Percentiles rank a stretch among this genome's conserved stretches.
These are phyloP conservation scores for Nicotiana tomentosiformis DNA, from an alignment of 257 asterid genomes.

Conservation along the genomic window DNA sequence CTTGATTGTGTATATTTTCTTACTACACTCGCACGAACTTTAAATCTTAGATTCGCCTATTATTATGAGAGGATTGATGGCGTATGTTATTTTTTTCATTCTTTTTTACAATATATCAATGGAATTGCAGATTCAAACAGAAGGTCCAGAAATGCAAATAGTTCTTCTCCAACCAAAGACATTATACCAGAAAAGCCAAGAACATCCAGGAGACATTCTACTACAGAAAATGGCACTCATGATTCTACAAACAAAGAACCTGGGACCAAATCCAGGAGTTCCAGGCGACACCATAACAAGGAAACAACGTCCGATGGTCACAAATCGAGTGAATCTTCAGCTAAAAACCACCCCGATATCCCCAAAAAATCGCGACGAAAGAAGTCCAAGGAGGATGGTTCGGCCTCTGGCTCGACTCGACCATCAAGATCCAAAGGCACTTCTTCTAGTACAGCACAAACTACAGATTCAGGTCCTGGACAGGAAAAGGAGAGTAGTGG, in stretches of 20 bases:
- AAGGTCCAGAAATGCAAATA: slow-evolving; percentile 18
- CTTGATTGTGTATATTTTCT: too few relatives aligned
- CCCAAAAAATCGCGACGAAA: slow-evolving; percentile 36
- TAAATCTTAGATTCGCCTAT: neutral
- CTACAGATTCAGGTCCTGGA: neutral
- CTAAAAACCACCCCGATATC: slow-evolving; percentile 32
- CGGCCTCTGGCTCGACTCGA: slow-evolving; percentile 8
- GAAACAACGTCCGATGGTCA: slow-evolving; percentile 31
- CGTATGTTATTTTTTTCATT: neutral
- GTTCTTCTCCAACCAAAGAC: slow-evolving; percentile 25
- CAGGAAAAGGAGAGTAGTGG: neutral
- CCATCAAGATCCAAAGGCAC: slow-evolving; percentile 22
- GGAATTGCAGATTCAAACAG: slow-evolving; percentile 20
- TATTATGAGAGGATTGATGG: neutral
- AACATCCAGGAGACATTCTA: slow-evolving; percentile 43
- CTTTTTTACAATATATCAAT: neutral
- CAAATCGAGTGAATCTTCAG: slow-evolving; percentile 19
- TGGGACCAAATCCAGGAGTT: slow-evolving; percentile 26
- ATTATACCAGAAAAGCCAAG: slow-evolving; percentile 28
- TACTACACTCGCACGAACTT: neutral
- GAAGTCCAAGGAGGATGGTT: slow-evolving; percentile 38
- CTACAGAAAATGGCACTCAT: slow-evolving; percentile 24
- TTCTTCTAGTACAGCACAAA: slow-evolving; percentile 6
- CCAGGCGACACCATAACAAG: slow-evolving; percentile 46
- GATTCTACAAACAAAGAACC: slow-evolving; percentile 44